Base-by-base conservation (phyloP, 352 stramenopile genomes). In the Globisporangium rhizosaccharum region DNA sequence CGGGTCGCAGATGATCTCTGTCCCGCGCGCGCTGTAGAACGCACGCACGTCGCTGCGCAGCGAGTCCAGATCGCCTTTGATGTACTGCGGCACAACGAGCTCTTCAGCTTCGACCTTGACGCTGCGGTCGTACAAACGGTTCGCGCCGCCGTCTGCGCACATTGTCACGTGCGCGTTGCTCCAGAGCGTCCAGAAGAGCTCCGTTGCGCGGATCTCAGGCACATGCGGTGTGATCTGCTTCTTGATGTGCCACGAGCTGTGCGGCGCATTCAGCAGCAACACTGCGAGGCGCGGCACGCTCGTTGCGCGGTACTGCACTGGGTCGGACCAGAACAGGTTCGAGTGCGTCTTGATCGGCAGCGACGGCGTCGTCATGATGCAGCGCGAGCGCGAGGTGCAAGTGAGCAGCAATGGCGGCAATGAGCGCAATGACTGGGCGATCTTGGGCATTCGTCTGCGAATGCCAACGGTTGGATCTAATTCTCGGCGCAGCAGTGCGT, bases 61-160 rank as follows among this genome's bases (percentile, higher is more conserved):
- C 14, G 91, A 98, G 76, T 99, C 96, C 54, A 99, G 74, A 71
- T 99, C 96, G 37, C 96, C 96, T 51, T 96, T 96, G 65, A 99
- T 97, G 42, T 89, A 88, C 65, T 98, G 72, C 18, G 96, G 96
- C 30, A 90, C 56, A 30, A 83, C 63, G 39, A 71, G 55, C 17
- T 82, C 60, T 51, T 76, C 61, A 28, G 66, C 77, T 1, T 68
- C 59, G 23, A 86, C 54, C 42, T 61, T 39, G 26, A 67, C 53
- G 37, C 73, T 79, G 58, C 71, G 73, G 61, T 98, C 83, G 65
- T 93, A 96, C 14, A 98, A 78, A 51, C 94, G 83, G 71, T 99
- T 99, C 57, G 96, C 96, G 36, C 95, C 96, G 47, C 96, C 96
- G 68, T 99, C 96, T 1, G 96, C 96, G 72, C 95, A 98, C 20